Percentiles rank a stretch among this genome's conserved stretches.
Conservation (phyloP, 2,329 filamentous ascomycete species). For the Fusarium caatingaense region DNA sequence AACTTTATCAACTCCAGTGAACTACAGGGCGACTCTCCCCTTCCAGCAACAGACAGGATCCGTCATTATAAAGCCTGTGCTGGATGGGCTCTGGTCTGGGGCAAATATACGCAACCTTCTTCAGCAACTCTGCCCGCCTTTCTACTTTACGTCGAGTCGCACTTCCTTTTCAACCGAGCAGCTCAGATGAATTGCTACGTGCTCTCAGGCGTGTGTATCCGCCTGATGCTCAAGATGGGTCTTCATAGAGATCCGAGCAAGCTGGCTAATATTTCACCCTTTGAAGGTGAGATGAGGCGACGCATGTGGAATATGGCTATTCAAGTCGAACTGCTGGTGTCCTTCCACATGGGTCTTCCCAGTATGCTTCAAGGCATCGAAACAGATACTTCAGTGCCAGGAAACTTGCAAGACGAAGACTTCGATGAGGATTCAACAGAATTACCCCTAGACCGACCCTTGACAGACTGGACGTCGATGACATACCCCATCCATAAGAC, state of each 20-base stretch:
- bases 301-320: conserved; percentile 65
- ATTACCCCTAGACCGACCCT: conserved; percentile 67
- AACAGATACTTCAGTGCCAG: conserved; percentile 69
- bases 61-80: conserved; percentile 61
- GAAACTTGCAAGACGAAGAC: conserved; percentile 74
- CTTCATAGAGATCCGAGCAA: conserved; percentile 67
- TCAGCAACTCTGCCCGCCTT: conserved; percentile 62
- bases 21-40: conserved; percentile 54
- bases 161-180: conserved; percentile 63
- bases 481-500: conserved; percentile 67
- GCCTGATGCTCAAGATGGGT: conserved; percentile 69
- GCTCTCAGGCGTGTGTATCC: conserved; percentile 61
- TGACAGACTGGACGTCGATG: conserved; percentile 69
- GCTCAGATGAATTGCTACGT: conserved; percentile 67
- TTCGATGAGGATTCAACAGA: conserved; percentile 66
- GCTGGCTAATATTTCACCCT: conserved; percentile 62
- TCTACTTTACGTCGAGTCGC: conserved; percentile 63
- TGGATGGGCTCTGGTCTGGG: conserved; percentile 62
- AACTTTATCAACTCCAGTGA: conserved; percentile 58
- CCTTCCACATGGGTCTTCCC: conserved; percentile 75
- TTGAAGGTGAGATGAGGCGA: conserved; percentile 66
- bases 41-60: conserved; percentile 58
- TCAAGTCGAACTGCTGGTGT: conserved; percentile 72
- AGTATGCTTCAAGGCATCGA: conserved; percentile 73
- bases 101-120: conserved; percentile 63